Conservation (phyloP, 2,329 filamentous ascomycete species). For the Didymellaceae sp. region DNA sequence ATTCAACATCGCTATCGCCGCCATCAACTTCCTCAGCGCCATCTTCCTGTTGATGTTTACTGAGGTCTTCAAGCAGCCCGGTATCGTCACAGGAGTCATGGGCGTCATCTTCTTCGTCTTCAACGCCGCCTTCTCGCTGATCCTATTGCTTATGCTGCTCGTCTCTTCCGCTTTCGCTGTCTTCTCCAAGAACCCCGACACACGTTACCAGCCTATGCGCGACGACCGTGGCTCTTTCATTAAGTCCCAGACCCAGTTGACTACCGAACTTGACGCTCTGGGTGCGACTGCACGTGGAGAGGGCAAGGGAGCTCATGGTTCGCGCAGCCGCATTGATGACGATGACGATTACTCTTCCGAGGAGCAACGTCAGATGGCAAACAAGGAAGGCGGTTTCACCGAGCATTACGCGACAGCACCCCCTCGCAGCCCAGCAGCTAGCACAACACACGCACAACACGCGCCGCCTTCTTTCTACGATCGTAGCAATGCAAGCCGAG, state of each 20-base stretch:
- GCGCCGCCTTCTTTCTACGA: constrained; percentile 40
- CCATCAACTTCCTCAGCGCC: constrained; percentile 87
- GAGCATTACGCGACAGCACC: constrained; percentile 51
- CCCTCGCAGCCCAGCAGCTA: constrained; percentile 58
- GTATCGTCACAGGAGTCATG: constrained; percentile 83
- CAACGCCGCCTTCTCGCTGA: constrained; percentile 82
- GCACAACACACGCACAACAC: constrained; percentile 14
- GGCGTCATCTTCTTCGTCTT: constrained; percentile 88
- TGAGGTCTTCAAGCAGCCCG: constrained; percentile 81
- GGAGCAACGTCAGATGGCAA: constrained; percentile 36
- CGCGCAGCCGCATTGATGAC: constrained; percentile 70
- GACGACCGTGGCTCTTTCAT: constrained; percentile 97
- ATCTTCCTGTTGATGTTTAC: constrained; percentile 91
- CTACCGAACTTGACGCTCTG: constrained; percentile 87
- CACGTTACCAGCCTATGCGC: constrained; percentile 93
- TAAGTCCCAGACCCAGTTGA: constrained; percentile 89
- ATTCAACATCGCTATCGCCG: constrained; percentile 92
- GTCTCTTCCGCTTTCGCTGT: constrained; percentile 80
- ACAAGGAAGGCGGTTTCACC: constrained; percentile 49
- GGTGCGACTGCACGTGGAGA: constrained; percentile 89
- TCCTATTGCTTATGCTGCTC: constrained; percentile 82
- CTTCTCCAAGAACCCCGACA: constrained; percentile 91
- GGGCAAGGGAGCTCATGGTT: constrained; percentile 53
- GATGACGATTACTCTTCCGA: constrained; percentile 70
- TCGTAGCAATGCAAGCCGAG: constrained; percentile 39